Base-by-base conservation (phyloP, 164 flowering plant genomes). In the Taxillus chinensis region DNA sequence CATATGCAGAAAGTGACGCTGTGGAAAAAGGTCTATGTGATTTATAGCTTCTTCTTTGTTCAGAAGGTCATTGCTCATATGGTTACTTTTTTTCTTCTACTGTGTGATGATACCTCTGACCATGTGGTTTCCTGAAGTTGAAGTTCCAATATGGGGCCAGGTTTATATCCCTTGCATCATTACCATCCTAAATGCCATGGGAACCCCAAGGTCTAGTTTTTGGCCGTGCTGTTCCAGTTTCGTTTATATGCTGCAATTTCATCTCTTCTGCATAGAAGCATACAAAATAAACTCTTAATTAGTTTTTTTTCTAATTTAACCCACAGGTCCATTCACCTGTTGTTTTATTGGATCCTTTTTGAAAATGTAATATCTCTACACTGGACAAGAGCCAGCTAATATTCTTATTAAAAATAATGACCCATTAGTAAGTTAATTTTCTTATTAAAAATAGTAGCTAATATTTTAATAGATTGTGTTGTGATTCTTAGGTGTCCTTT, bases 331-430 rank as follows among this genome's bases (percentile, higher is more conserved):
- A 71, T 93, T 65, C 96, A 93, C 75, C 70, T 93, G 2, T 81
- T 93, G 2, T 81, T 87, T 59, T 93, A 90, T 70, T 93, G 99
- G 99, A 83, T 93, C 55, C 80, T 89, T 17, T 93, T 93, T 46
- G 99, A 93, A 82, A 93, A 93, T 73, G 99, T 93, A 56, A 93
- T 93, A 97, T 85, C 98, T 5, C 64, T 90, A 67, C 98, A 93
- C 80, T 82, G 97, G 5, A 86, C 97, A 0, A 93, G 90, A 79
- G 97, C 95, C 96, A 54, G 97, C 75, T 97, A 97, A 88, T 89
- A 62, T 97, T 93, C 57, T 27, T 27, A 27, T 27, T 27, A 27
- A 27, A 27, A 27, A 27, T 27, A 27, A n/a, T n/a, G n/a, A n/a
- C 27, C 27, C 27, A 27, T 27, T 27, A 27, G 27, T 60, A 97